Percentiles rank a stretch among this genome's conserved stretches.
Conservation (phyloP, 768 basidiomycete species). For the Suillus placidus region DNA sequence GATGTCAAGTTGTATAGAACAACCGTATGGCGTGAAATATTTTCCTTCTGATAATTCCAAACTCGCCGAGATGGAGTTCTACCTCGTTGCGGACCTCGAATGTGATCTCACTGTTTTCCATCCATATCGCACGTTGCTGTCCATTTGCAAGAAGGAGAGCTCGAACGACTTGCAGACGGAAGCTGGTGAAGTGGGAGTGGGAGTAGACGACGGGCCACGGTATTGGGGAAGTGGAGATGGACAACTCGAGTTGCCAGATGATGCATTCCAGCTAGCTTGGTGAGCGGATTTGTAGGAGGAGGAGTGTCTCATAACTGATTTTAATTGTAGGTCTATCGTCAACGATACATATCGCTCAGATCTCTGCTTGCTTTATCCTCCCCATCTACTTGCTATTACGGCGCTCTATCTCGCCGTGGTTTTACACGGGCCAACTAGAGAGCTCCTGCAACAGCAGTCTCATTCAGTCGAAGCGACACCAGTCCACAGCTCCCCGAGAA, state of each 20-base stretch:
- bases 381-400: conserved; percentile 91
- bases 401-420: conserved; percentile 88
- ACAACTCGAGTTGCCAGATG: conserved; percentile 72
- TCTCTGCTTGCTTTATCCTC: conserved; percentile 91
- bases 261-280: conserved; percentile 91
- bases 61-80: conserved; percentile 99
- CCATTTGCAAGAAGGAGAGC: conserved; percentile 67
- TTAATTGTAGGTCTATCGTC: conserved; percentile 77
- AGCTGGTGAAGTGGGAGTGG: conserved; percentile 54
- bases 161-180: conserved; percentile 52
- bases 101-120: conserved; percentile 94
- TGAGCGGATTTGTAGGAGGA: conserved; percentile 35
- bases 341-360: conserved; percentile 97
- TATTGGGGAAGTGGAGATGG: conserved; percentile 86
- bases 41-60: conserved; percentile 89
- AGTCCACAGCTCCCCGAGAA: conserved; percentile 46
- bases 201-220: conserved; percentile 57
- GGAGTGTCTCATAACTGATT: not conserved
- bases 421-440: conserved; percentile 62
- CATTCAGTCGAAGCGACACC: conserved; percentile 26
- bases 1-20: conserved; percentile 39
- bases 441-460: conserved; percentile 43
- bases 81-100: conserved; percentile 94
- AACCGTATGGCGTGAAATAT: conserved; percentile 72
- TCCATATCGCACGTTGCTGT: conserved; percentile 87